Evolutionary conservation across 371 early-diverging fungal species (phyloP).

Genomic region (Apophysomyces sp.): DNA sequence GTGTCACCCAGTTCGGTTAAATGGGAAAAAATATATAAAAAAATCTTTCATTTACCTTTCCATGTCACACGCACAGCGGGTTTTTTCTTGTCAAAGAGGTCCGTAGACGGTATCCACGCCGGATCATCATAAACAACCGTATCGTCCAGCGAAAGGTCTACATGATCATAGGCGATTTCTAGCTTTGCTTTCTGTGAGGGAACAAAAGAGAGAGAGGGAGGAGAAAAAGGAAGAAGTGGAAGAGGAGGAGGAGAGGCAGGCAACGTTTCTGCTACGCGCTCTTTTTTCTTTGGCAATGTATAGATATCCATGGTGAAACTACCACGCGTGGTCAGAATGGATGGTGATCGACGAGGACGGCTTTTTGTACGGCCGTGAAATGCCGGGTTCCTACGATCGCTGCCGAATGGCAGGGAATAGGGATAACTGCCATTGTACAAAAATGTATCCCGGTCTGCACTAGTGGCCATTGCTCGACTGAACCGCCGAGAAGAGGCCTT

Average conservation of each 20-base stretch:
- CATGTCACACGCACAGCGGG: background rate
- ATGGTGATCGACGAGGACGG: background rate
- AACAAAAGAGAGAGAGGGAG: background rate
- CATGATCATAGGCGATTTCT: background rate
- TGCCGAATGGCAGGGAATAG: background rate
- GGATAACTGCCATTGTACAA: background rate
- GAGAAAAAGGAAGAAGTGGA: background rate
- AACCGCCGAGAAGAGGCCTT: background rate
- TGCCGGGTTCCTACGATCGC: background rate
- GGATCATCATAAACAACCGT: background rate
- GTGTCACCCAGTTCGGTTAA: background rate
- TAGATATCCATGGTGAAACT: background rate
- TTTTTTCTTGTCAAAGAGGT: background rate
- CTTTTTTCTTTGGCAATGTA: background rate
- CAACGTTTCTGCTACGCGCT: background rate
- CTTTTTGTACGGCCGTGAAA: background rate
- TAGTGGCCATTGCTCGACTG: background rate
- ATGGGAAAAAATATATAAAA: background rate
- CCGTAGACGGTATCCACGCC: background rate
- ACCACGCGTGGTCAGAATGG: background rate
- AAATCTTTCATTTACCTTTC: background rate
- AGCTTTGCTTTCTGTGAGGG: background rate
- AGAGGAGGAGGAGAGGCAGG: background rate
- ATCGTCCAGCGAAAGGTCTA: constrained; percentile 1
- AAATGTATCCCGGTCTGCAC: background rate